Conservation (phyloP, 177 flowering plant species). For the Telopea speciosissima region DNA sequence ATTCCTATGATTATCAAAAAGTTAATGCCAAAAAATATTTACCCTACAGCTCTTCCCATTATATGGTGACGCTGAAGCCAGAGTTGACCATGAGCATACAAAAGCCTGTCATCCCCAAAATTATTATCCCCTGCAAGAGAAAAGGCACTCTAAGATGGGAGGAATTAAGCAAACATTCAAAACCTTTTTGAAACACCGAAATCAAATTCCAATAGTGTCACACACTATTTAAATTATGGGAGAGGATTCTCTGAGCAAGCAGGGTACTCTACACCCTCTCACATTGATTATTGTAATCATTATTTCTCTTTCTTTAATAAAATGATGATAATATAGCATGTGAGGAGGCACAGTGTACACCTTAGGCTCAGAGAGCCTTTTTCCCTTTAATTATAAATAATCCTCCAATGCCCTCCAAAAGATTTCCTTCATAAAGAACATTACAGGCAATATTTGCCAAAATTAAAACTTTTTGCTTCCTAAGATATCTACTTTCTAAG, state of each 20-base stretch:
- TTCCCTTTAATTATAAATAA: too few relatives aligned
- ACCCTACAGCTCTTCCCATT: constrained; percentile 46
- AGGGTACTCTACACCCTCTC: too few relatives aligned
- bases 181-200: not conserved
- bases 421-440: not conserved
- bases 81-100: constrained; percentile 35
- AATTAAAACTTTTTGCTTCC: too few relatives aligned
- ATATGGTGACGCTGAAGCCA: constrained; percentile 42
- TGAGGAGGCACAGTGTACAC: too few relatives aligned
- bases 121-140: constrained; percentile 36
- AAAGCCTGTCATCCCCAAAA: constrained; percentile 27
- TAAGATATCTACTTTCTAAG: not conserved
- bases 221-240: not conserved
- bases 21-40: constrained; percentile 8
- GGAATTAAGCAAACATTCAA: not conserved
- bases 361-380: too few relatives aligned
- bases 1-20: not conserved
- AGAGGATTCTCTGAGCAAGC: too few relatives aligned
- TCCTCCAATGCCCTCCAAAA: not conserved
- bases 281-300: too few relatives aligned
- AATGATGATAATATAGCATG: too few relatives aligned
- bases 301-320: too few relatives aligned
- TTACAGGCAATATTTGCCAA: too few relatives aligned
- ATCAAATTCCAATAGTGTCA: not conserved
- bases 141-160: not conserved